Evolutionary conservation across 2,329 filamentous ascomycete genomes (phyloP).

Genomic region (Colletotrichum theobromicola): DNA sequence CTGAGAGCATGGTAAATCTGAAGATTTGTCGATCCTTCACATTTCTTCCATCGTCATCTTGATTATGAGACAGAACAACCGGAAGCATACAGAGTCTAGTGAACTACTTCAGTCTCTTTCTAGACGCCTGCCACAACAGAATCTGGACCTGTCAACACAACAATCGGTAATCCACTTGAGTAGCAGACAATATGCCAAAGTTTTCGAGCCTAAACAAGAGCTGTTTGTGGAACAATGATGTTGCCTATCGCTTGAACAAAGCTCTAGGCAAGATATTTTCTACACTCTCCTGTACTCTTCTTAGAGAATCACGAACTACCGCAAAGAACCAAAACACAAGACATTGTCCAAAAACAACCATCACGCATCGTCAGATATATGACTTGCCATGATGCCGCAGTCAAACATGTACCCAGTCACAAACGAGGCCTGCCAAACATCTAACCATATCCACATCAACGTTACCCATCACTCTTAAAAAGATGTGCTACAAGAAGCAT

Average conservation of each 20-base stretch:
- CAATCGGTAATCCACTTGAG: fast-evolving
- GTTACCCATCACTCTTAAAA: neutral
- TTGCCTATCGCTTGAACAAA: neutral
- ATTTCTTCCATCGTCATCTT: neutral
- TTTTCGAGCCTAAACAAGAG: neutral
- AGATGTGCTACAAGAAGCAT: slow-evolving; percentile 13
- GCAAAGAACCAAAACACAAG: neutral
- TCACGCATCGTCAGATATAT: neutral
- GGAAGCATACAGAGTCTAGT: neutral
- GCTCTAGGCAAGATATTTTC: neutral
- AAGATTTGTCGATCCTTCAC: neutral
- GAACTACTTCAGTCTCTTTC: neutral
- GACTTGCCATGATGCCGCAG: neutral
- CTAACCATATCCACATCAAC: neutral
- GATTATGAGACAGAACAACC: neutral
- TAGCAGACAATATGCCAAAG: neutral
- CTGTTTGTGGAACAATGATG: neutral
- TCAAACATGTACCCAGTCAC: neutral
- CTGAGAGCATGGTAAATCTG: neutral
- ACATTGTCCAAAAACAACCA: neutral
- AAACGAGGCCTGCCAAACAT: neutral
- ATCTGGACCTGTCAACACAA: neutral
- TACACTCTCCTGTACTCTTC: neutral
- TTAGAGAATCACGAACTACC: neutral
- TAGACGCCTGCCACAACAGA: neutral